These are phyloP conservation scores for Annulohypoxylon truncatum DNA, from an alignment of 2,329 filamentous ascomycete genomes.

Conservation along the genomic window DNA sequence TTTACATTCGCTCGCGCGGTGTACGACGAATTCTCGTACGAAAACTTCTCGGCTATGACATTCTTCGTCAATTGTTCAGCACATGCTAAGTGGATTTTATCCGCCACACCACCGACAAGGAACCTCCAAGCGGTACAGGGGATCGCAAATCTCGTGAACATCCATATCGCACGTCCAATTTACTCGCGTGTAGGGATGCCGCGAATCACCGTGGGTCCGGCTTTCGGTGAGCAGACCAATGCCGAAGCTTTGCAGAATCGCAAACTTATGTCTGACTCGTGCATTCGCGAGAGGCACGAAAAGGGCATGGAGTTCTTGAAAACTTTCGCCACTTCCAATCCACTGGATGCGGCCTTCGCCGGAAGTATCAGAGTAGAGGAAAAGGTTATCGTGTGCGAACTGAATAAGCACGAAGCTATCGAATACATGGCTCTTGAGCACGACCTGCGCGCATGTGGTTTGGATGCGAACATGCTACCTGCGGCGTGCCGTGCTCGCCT, in stretches of 20 bases:
- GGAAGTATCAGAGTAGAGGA: constrained; percentile 37
- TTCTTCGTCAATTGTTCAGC: constrained; percentile 52
- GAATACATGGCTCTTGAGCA: constrained; percentile 49
- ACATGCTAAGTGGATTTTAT: constrained; percentile 57
- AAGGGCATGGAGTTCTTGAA: constrained; percentile 50
- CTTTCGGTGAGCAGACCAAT: constrained; percentile 44
- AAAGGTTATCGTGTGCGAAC: constrained; percentile 45
- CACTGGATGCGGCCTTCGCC: constrained; percentile 44
- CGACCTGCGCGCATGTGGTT: constrained; percentile 45
- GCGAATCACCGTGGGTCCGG: constrained; percentile 51
- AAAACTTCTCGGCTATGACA: constrained; percentile 46
- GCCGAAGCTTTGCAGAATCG: constrained; percentile 52
- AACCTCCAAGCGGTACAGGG: constrained; percentile 53
- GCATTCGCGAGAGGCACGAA: constrained; percentile 51
- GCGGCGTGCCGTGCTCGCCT: constrained; percentile 8
- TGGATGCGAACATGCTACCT: constrained; percentile 43
- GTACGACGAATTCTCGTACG: constrained; percentile 59
- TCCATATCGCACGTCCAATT: constrained; percentile 55
- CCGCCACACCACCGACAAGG: constrained; percentile 55
- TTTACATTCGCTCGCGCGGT: constrained; percentile 55
- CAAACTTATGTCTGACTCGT: constrained; percentile 50
- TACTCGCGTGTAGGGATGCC: constrained; percentile 51
- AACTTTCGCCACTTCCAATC: constrained; percentile 50
- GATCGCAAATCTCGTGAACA: constrained; percentile 51
- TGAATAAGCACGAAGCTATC: constrained; percentile 42